Percentiles rank a stretch among this genome's conserved stretches.
These are phyloP conservation scores for Ustilago hordei DNA, from an alignment of 1,284 basidiomycete genomes.

Conservation along the genomic window DNA sequence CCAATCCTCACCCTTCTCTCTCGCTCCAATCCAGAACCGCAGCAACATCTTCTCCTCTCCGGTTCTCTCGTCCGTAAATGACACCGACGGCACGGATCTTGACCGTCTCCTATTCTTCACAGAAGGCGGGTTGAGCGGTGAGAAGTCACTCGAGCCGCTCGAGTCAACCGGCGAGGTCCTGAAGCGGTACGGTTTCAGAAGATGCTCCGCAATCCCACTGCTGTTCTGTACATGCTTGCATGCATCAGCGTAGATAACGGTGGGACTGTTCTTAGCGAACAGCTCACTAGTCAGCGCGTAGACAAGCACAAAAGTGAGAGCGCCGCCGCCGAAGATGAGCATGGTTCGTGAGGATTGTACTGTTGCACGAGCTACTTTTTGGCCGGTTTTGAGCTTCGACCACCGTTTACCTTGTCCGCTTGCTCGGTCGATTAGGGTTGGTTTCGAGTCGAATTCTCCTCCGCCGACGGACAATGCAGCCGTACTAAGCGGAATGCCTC, in stretches of 20 bases:
- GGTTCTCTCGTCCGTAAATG: constrained; percentile 41
- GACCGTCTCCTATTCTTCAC: constrained; percentile 44
- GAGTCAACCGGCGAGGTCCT: constrained; percentile 44
- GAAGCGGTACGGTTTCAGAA: constrained; percentile 61
- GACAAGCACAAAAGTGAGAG: constrained; percentile 74
- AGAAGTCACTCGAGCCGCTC: constrained; percentile 44
- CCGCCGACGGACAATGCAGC: constrained; percentile 33
- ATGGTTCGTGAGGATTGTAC: constrained; percentile 79
- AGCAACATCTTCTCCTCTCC: constrained; percentile 59
- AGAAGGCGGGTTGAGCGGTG: constrained; percentile 56
- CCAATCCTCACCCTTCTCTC: constrained; percentile 59
- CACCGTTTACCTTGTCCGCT: constrained; percentile 73
- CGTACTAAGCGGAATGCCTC: constrained; percentile 40
- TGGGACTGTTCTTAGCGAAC: constrained; percentile 91
- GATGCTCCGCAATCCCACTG: constrained; percentile 69
- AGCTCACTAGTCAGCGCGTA: constrained; percentile 88
- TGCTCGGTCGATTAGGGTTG: constrained; percentile 42
- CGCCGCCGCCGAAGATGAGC: constrained; percentile 81
- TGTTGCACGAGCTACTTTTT: constrained; percentile 86
- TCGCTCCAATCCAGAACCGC: constrained; percentile 57
- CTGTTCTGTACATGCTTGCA: constrained; percentile 85
- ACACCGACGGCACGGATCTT: constrained; percentile 49
- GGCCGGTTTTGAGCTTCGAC: constrained; percentile 82
- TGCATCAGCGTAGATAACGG: constrained; percentile 85
- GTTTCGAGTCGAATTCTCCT: constrained; percentile 12